phyloP scores from a whole-genome alignment of 371 early-diverging fungal genomes.

The Syncephalastrum contaminatum region DNA sequence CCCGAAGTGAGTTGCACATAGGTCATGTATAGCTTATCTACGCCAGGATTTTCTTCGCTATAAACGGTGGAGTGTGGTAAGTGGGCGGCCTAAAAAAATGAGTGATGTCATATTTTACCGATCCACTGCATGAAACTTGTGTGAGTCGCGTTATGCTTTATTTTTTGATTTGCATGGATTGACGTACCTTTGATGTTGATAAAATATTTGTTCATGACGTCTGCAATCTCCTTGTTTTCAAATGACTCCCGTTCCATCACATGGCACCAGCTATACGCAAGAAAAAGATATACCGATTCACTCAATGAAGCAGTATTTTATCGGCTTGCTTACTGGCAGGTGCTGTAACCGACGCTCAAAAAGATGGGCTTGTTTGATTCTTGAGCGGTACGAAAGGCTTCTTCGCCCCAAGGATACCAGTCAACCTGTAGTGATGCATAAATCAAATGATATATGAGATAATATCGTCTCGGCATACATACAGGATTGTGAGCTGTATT shows the following conservation, averaged over 20 bases:
- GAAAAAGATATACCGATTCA: background rate
- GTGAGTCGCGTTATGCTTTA: background rate
- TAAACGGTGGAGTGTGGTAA: constrained; percentile 5
- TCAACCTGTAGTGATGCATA: constrained; percentile 45
- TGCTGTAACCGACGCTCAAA: constrained; percentile 67
- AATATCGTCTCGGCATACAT: constrained; percentile 9
- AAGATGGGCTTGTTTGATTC: constrained; percentile 62
- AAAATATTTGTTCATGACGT: constrained; percentile 60
- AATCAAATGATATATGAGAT: background rate
- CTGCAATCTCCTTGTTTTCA: constrained; percentile 54
- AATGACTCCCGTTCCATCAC: constrained; percentile 73
- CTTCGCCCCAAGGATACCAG: constrained; percentile 75
- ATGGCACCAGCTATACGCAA: constrained; percentile 59
- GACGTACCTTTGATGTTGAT: constrained; percentile 57
- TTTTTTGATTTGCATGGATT: background rate
- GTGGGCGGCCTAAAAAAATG: background rate
- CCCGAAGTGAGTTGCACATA: constrained; percentile 51
- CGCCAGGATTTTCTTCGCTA: constrained; percentile 67
- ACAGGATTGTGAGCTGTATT: constrained; percentile 48
- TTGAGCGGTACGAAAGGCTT: constrained; percentile 58
- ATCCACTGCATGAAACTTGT: no score
- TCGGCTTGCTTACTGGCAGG: constrained; percentile 56
- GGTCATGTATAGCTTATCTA: constrained; percentile 68
- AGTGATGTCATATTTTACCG: background rate
- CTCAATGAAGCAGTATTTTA: background rate